These are phyloP conservation scores for Pichia thaimueangensis DNA, from an alignment of 805 yeast genomes.

Conservation along the genomic window DNA sequence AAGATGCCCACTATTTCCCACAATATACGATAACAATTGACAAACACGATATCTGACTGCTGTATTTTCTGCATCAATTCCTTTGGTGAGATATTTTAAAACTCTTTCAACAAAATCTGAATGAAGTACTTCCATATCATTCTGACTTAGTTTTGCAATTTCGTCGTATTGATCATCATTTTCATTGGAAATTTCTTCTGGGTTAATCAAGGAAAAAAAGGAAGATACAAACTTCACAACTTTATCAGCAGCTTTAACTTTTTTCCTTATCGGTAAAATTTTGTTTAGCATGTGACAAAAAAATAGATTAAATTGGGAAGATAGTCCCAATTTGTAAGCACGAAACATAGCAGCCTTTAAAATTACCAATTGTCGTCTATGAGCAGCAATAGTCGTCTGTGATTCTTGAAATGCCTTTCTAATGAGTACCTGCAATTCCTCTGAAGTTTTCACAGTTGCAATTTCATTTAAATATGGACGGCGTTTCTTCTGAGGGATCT, in stretches of 20 bases:
- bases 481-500: neutral
- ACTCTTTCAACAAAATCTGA: conserved; percentile 53
- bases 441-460: conserved; percentile 1
- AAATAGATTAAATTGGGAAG: conserved; percentile 51
- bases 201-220: conserved; percentile 46
- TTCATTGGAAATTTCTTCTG: conserved; percentile 23
- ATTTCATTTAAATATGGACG: conserved; percentile 5
- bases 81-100: conserved; percentile 64
- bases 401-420: conserved; percentile 76
- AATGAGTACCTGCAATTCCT: conserved; percentile 40
- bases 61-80: conserved; percentile 69
- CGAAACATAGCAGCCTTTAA: conserved; percentile 52
- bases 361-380: conserved; percentile 63
- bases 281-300: conserved; percentile 61
- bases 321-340: conserved; percentile 45
- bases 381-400: conserved; percentile 67
- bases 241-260: conserved; percentile 68
- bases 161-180: conserved; percentile 29
- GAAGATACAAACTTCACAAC: conserved; percentile 61
- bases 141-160: too few relatives aligned
- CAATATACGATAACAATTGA: conserved; percentile 64
- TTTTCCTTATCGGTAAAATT: conserved; percentile 59
- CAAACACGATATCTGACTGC: conserved; percentile 75
- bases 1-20: conserved; percentile 68
- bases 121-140: conserved; percentile 33